These are phyloP conservation scores for Skeletonema marinoi DNA, from an alignment of 108 stramenopile species.

Conservation along the genomic window DNA sequence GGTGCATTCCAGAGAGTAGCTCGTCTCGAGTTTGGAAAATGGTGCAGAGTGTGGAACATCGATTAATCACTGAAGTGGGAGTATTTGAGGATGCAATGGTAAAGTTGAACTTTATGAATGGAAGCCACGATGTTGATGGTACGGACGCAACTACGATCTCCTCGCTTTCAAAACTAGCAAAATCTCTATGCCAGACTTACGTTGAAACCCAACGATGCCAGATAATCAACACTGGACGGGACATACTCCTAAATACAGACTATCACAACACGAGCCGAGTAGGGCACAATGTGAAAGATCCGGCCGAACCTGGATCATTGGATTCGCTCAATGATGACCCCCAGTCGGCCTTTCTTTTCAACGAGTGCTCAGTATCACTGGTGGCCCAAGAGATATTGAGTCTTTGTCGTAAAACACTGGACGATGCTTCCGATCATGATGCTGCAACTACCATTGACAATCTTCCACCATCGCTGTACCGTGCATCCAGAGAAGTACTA, in stretches of 20 bases:
- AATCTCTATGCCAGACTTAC: slow-evolving; percentile 57
- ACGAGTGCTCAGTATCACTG: slow-evolving; percentile 67
- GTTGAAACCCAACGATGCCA: slow-evolving; percentile 64
- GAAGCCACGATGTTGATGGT: neutral
- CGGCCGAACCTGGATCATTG: slow-evolving; percentile 33
- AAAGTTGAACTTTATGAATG: slow-evolving; percentile 31
- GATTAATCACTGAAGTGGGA: slow-evolving; percentile 37
- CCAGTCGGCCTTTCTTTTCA: slow-evolving; percentile 63
- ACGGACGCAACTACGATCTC: slow-evolving; percentile 8
- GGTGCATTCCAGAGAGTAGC: slow-evolving; percentile 53
- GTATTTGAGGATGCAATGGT: slow-evolving; percentile 60
- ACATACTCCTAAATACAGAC: slow-evolving; percentile 71
- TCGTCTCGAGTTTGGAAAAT: slow-evolving; percentile 36
- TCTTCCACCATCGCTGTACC: slow-evolving; percentile 67
- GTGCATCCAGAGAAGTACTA: slow-evolving; percentile 69
- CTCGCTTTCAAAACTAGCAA: slow-evolving; percentile 43
- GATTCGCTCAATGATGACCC: slow-evolving; percentile 53
- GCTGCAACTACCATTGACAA: slow-evolving; percentile 25
- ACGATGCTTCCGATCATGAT: slow-evolving; percentile 54
- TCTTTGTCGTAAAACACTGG: slow-evolving; percentile 66
- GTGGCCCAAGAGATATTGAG: slow-evolving; percentile 62
- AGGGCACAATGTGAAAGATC: slow-evolving; percentile 49
- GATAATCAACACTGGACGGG: slow-evolving; percentile 62
- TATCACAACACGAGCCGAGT: slow-evolving; percentile 81
- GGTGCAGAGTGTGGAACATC: slow-evolving; percentile 25